These are phyloP conservation scores for Penicillium angulare DNA, from an alignment of 495 filamentous ascomycete genomes.

Conservation along the genomic window DNA sequence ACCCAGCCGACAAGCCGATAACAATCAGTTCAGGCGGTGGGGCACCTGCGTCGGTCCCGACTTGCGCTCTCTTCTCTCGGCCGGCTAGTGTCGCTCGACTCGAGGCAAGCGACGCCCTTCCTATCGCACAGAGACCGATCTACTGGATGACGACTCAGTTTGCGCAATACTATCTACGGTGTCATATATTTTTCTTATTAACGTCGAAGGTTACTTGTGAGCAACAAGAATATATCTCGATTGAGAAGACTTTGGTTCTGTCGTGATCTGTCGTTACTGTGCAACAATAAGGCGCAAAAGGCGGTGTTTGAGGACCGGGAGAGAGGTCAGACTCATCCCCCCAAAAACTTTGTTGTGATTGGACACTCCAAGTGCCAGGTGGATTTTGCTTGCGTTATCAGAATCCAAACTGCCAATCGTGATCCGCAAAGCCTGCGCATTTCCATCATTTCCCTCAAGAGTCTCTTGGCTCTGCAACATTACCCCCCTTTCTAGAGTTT, in stretches of 20 bases:
- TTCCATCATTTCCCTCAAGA: constrained; percentile 9
- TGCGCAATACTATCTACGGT: no score
- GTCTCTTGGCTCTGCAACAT: constrained; percentile 13
- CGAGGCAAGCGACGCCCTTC: background rate
- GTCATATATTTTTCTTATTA: background rate
- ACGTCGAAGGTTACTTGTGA: background rate
- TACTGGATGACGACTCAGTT: background rate
- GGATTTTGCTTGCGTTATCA: constrained; percentile 30
- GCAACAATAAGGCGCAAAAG: background rate
- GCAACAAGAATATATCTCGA: constrained; percentile 5
- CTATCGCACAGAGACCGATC: background rate
- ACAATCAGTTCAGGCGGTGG: constrained; percentile 15
- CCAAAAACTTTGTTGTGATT: background rate
- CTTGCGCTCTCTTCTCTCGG: constrained; percentile 5
- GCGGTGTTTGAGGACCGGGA: background rate
- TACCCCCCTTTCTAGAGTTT: constrained; percentile 1
- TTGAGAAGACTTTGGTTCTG: constrained; percentile 4
- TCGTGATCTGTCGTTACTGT: background rate
- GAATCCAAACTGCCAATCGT: constrained; percentile 13
- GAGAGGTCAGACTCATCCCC: background rate
- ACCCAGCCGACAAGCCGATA: constrained; percentile 26
- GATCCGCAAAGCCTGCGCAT: constrained; percentile 18
- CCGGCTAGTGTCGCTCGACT: constrained; percentile 2
- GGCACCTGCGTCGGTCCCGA: constrained; percentile 10
- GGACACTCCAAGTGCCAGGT: constrained; percentile 24